Conservation (phyloP, 169 alveolate species). For the Besnoitia besnoiti region DNA sequence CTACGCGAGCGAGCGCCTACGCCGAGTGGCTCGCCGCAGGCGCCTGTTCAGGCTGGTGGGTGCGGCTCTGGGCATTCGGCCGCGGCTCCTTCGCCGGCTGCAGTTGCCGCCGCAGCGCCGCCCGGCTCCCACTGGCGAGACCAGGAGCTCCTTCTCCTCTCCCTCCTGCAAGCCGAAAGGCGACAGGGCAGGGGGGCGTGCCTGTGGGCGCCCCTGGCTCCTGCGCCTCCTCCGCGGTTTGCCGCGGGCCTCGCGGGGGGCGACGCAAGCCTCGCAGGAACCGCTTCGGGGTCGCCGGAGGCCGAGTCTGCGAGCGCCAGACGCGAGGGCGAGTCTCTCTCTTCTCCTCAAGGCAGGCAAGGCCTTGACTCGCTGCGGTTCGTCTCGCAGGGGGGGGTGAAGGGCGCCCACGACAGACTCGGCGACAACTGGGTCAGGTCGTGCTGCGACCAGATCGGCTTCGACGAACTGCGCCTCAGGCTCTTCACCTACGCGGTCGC, state of each 20-base stretch:
- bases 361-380: too few relatives aligned
- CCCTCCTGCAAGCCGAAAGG: neutral
- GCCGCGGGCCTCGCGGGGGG: neutral
- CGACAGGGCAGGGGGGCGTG: neutral
- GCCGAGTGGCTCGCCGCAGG: neutral
- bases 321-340: neutral
- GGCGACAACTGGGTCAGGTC: slow-evolving; percentile 1
- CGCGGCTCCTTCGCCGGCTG: neutral
- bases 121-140: neutral
- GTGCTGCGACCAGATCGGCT: slow-evolving; percentile 21
- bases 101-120: neutral
- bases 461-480: neutral
- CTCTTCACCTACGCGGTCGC: slow-evolving; percentile 12
- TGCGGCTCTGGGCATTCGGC: neutral
- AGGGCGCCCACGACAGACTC: neutral
- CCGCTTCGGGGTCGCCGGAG: neutral
- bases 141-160: neutral
- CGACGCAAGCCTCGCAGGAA: too few relatives aligned
- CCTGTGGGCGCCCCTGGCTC: neutral
- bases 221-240: neutral
- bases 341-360: neutral
- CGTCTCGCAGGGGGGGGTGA: neutral
- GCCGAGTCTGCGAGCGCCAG: too few relatives aligned
- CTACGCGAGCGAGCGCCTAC: neutral
- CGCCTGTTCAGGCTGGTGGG: neutral